A percentile compares a stretch with the other conserved stretches of the same genome.
These are phyloP conservation scores for Phytopythium helicoides DNA, from an alignment of 352 stramenopile species.

Conservation along the genomic window DNA sequence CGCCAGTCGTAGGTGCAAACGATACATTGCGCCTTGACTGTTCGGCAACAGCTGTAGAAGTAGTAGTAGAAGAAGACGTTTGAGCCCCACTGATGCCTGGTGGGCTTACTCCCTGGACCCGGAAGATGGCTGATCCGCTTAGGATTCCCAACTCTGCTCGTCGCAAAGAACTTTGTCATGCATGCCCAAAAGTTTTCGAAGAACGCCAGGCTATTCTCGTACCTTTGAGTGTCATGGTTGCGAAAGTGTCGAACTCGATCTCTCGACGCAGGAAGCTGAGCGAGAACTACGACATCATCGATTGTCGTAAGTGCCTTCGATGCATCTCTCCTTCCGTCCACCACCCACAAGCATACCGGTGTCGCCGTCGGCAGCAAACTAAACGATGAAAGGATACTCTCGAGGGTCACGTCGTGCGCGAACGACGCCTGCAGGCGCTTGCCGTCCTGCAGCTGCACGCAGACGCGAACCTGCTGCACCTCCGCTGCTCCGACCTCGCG, in stretches of 20 bases:
- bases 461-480: conserved; percentile 72
- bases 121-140: conserved; percentile 85
- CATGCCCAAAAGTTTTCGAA: too few relatives aligned
- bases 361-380: conserved; percentile 36
- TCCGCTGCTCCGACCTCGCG: conserved; percentile 21
- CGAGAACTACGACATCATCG: conserved; percentile 60
- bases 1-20: conserved; percentile 8
- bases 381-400: conserved; percentile 54
- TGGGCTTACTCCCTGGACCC: conserved; percentile 36
- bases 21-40: conserved; percentile 11
- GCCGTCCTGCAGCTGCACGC: conserved; percentile 70
- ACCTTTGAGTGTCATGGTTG: conserved; percentile 70
- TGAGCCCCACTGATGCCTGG: neutral
- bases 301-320: too few relatives aligned
- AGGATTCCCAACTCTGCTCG: conserved; percentile 66
- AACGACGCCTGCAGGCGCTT: conserved; percentile 76
- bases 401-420: conserved; percentile 45
- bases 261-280: conserved; percentile 81
- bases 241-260: conserved; percentile 48
- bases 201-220: too few relatives aligned
- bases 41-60: too few relatives aligned
- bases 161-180: neutral
- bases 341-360: neutral
- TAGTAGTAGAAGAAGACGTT: conserved; percentile 1
- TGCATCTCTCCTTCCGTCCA: too few relatives aligned